Percentiles rank a stretch among this genome's conserved stretches.
Evolutionary conservation across 2,329 filamentous ascomycete species (phyloP).

Genomic region (Boeremia exigua): DNA sequence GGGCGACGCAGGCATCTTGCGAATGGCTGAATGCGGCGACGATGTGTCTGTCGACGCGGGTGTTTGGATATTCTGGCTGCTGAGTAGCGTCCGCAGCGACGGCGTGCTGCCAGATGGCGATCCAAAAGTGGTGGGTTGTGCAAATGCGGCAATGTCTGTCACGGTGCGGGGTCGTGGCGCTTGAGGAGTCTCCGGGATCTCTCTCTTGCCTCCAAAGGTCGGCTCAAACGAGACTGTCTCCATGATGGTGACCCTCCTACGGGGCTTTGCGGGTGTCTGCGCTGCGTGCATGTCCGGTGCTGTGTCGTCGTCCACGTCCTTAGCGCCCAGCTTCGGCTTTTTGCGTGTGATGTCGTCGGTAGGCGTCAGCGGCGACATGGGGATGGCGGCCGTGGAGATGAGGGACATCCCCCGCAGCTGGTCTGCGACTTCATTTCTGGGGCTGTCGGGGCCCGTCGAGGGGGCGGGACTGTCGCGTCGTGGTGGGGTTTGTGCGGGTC

Average conservation of each 20-base stretch:
- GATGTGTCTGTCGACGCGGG: conserved; percentile 10
- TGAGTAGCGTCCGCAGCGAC: conserved; percentile 12
- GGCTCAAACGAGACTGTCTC: conserved; percentile 13
- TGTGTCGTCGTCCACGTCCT: conserved; percentile 23
- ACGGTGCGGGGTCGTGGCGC: conserved; percentile 42
- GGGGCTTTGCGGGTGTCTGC: conserved; percentile 3
- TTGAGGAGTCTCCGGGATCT: conserved; percentile 43
- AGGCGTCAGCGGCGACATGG: conserved; percentile 44
- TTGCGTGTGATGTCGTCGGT: conserved; percentile 43
- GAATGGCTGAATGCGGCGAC: conserved; percentile 26
- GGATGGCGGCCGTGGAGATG: conserved; percentile 33
- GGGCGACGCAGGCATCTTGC: conserved; percentile 40
- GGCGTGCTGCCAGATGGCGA: conserved; percentile 20
- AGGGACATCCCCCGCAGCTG: conserved; percentile 44
- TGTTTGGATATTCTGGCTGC: conserved; percentile 2
- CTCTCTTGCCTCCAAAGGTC: conserved; percentile 13
- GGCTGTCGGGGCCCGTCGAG: conserved; percentile 37
- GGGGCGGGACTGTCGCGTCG: conserved; percentile 30
- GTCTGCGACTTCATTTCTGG: conserved; percentile 45
- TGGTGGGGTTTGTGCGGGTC: conserved; percentile 34
- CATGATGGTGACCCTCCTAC: conserved; percentile 2
- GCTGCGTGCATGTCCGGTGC: conserved; percentile 11
- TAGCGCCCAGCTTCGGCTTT: conserved; percentile 44
- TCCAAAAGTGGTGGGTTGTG: conserved; percentile 37
- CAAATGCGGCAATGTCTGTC: conserved; percentile 38